phyloP scores from a whole-genome alignment of 2,329 filamentous ascomycete genomes.

The Talaromyces islandicus region DNA sequence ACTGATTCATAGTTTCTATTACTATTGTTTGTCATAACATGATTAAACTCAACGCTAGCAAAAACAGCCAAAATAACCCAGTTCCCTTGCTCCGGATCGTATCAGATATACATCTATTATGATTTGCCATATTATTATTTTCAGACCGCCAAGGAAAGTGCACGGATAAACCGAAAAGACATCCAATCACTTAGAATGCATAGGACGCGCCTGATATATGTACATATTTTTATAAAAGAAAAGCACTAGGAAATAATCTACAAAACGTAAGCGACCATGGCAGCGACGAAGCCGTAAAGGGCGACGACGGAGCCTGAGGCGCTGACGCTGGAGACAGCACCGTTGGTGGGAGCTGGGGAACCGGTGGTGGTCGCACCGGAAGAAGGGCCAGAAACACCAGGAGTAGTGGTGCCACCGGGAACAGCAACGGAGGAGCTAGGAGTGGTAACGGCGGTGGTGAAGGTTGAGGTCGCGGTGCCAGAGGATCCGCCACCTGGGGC shows the following conservation, averaged over 20 bases:
- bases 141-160: background rate
- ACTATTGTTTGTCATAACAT: background rate
- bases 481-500: slow-evolving; percentile 1
- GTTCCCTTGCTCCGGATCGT: background rate
- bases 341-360: background rate
- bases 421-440: slow-evolving; percentile 3
- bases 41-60: background rate
- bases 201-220: background rate
- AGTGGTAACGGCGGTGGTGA: background rate
- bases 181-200: background rate
- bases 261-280: slow-evolving; percentile 10
- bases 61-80: background rate
- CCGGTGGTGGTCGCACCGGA: background rate
- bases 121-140: background rate
- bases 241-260: background rate
- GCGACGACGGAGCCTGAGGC: slow-evolving; percentile 7
- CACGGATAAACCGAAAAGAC: background rate
- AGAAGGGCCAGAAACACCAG: slow-evolving; percentile 4
- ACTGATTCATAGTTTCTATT: background rate
- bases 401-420: slow-evolving; percentile 1
- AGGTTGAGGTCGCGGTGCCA: background rate
- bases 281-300: slow-evolving; percentile 10
- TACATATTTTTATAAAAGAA: background rate
- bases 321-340: background rate
- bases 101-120: background rate